Conservation (phyloP, 305 asterid species). For the Vinca major region DNA sequence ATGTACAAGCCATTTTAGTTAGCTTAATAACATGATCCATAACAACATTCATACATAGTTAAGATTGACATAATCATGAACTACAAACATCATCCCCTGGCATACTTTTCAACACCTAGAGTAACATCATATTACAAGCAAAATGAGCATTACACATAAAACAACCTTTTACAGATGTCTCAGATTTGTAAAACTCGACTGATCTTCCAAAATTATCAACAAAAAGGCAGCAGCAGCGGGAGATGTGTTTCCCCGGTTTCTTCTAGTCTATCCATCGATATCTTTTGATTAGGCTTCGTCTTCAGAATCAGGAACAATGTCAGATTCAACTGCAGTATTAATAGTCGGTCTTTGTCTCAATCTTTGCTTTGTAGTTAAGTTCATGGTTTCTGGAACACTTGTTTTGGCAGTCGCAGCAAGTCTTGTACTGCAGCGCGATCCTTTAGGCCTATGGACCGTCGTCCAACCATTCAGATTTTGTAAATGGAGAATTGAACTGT, state of each 20-base stretch:
- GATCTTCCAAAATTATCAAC: not conserved
- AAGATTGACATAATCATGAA: not conserved
- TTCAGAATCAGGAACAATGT: constrained; percentile 55
- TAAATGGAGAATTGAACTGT: constrained; percentile 1
- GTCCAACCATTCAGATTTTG: constrained; percentile 20
- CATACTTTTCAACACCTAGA: not conserved
- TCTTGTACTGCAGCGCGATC: constrained; percentile 35
- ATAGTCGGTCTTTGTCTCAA: constrained; percentile 49
- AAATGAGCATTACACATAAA: not conserved
- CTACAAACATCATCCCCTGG: not conserved
- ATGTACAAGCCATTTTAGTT: not conserved
- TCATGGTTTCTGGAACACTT: constrained; percentile 31
- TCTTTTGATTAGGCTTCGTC: constrained; percentile 32
- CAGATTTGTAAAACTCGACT: not conserved
- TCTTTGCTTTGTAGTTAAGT: constrained; percentile 42
- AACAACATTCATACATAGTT: not conserved
- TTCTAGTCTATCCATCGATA: constrained; percentile 13
- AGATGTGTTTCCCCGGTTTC: constrained; percentile 11
- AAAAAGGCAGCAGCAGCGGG: constrained; percentile 9
- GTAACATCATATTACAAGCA: not conserved
- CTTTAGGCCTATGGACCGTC: constrained; percentile 23
- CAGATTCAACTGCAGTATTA: constrained; percentile 42
- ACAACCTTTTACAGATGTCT: not conserved
- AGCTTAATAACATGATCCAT: not conserved
- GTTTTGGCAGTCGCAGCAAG: constrained; percentile 39